Evolutionary conservation across 345 rosid species (phyloP), one percentile per base, ranked within the genome.

Genomic region (Microthlaspi erraticum): DNA sequence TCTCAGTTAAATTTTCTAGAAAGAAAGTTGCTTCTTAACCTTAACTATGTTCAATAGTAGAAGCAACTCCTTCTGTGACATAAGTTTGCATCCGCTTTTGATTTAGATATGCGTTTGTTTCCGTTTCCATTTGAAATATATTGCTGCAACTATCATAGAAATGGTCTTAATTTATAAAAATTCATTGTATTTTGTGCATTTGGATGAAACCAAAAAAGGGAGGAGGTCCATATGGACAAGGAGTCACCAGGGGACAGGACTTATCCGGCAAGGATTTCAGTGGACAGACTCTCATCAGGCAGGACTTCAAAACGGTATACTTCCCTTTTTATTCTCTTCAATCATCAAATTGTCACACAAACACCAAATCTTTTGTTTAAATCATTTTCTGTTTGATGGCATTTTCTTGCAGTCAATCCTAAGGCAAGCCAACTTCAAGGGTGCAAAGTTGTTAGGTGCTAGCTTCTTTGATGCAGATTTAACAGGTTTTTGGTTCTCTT

Each of bases 381-480:
- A 42, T 39, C 37, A 57, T 66, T 19, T 14, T 46, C n/a, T 65
- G 0, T 46, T 12, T 46, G 59, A 10, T 64, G 16, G 37, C 7
- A 37, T 18, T 39, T n/a, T 65, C 11, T 13, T 38, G 26, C 83
- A 89, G 98, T 93, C 98, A 51, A 88, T 93, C 64, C 62, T 91
- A 61, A 73, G 98, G 46, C 96, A 91, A 80, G 93, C 94, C 57
- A 93, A 84, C 73, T 91, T 93, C 88, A 89, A 86, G 74, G 96
- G 93, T 7, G 91, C 95, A 6, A 91, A 91, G 76, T 78, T 93
- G 76, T 76, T 89, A 33, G 98, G 98, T 66, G 97, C 98, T 54
- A 93, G 99, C 80, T 89, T 91, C 88, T 89, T 91, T 44, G 96
- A 93, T 81, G 93, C 97, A 64, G 99, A 93, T 81, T 74, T 93